Percentiles rank a stretch among this genome's conserved stretches.
These are phyloP conservation scores for Tulasnella sp. DNA, from an alignment of 768 basidiomycete species.

Conservation along the genomic window DNA sequence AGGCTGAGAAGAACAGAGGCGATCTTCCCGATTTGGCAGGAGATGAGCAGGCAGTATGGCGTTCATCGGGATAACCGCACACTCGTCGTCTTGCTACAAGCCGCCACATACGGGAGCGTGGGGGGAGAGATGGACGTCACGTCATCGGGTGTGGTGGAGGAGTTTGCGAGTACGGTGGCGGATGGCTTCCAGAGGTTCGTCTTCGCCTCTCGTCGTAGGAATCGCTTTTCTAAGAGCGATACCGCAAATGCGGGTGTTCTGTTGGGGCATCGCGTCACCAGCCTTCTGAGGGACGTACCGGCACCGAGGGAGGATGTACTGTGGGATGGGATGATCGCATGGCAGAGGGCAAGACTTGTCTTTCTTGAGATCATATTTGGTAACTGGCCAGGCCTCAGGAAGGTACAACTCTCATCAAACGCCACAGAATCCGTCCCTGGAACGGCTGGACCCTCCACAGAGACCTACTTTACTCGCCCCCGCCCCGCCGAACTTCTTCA, in stretches of 20 bases:
- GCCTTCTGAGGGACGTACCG: neutral
- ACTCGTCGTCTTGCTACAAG: constrained; percentile 48
- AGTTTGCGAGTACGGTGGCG: constrained; percentile 29
- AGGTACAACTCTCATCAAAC: constrained; percentile 31
- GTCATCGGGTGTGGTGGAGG: neutral
- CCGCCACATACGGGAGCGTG: constrained; percentile 39
- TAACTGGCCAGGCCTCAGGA: constrained; percentile 36
- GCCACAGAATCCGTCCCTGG: constrained; percentile 25
- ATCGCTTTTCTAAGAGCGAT: constrained; percentile 1
- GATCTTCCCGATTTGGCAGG: constrained; percentile 7
- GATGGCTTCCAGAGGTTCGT: constrained; percentile 43
- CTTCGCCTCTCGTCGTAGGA: constrained; percentile 29
- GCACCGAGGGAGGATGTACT: constrained; percentile 21
- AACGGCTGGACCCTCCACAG: neutral
- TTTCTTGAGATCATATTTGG: constrained; percentile 49
- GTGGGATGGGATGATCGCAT: constrained; percentile 38
- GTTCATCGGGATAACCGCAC: constrained; percentile 41
- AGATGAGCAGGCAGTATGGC: constrained; percentile 9
- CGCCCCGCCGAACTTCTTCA: neutral
- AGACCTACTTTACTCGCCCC: neutral
- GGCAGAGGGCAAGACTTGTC: constrained; percentile 38
- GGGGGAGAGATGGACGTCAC: constrained; percentile 5
- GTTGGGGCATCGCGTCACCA: neutral
- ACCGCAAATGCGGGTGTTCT: constrained; percentile 12
- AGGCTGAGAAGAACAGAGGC: neutral